Conservation (phyloP, 2,329 filamentous ascomycete species). For the Alternaria longipes region DNA sequence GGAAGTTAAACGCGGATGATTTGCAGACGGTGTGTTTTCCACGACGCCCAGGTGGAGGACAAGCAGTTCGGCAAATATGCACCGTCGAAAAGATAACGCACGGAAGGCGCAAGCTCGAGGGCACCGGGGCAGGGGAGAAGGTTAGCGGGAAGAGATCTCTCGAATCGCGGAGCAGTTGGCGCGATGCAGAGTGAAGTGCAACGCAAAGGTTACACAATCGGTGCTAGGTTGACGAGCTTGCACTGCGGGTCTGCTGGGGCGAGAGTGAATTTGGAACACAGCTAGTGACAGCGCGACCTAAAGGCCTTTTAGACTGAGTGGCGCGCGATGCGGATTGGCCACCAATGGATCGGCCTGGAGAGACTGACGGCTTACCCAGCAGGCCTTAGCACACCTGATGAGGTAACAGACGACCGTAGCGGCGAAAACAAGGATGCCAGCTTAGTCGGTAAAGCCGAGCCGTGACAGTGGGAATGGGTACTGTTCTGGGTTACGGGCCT, state of each 20-base stretch:
- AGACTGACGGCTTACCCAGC: conserved; percentile 43
- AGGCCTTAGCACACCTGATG: conserved; percentile 47
- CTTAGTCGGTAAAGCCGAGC: conserved; percentile 49
- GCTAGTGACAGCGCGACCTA: conserved; percentile 45
- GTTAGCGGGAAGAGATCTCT: conserved; percentile 35
- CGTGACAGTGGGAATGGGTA: conserved; percentile 43
- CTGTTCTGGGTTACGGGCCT: conserved; percentile 39
- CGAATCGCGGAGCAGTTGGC: conserved; percentile 50
- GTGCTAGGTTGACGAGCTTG: conserved; percentile 46
- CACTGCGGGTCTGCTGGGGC: conserved; percentile 34
- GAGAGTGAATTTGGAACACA: conserved; percentile 43
- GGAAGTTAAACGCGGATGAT: conserved; percentile 60
- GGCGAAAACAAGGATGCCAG: conserved; percentile 27
- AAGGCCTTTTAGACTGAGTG: conserved; percentile 39
- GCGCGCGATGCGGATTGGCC: conserved; percentile 50
- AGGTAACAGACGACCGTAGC: conserved; percentile 47
- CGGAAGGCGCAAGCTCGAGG: conserved; percentile 49
- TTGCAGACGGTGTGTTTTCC: conserved; percentile 56
- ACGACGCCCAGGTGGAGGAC: conserved; percentile 48
- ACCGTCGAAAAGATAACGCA: conserved; percentile 52
- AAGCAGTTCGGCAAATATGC: conserved; percentile 53
- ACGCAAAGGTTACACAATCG: conserved; percentile 49
- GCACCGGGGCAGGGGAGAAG: conserved; percentile 38
- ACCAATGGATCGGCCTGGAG: conserved; percentile 42
- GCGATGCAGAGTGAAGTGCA: conserved; percentile 44